Percentiles rank a stretch among this genome's conserved stretches.
phyloP scores from a whole-genome alignment of 257 asterid genomes.

The Capsicum baccatum region DNA sequence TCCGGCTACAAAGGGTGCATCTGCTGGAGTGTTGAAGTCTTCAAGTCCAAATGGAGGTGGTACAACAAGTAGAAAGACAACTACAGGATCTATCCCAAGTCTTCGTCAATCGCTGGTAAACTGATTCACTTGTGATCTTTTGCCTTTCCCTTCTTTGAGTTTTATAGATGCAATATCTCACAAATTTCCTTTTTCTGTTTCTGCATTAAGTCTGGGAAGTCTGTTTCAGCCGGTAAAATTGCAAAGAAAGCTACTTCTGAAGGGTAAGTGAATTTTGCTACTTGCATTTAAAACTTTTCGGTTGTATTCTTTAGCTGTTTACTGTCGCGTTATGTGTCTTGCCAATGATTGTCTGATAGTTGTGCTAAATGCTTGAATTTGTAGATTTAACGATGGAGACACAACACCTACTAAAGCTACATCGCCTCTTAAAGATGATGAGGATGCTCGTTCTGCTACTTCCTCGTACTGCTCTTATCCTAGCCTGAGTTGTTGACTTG shows the following conservation, averaged over 20 bases:
- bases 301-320: no score
- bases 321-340: neutral
- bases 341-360: neutral
- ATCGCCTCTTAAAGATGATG: constrained; percentile 52
- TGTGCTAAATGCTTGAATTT: neutral
- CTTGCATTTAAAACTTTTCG: neutral
- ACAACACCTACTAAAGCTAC: constrained; percentile 41
- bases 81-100: constrained; percentile 50
- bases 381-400: constrained; percentile 52
- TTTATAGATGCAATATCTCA: neutral
- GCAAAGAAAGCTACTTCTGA: constrained; percentile 39
- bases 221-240: constrained; percentile 45
- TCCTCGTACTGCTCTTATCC: constrained; percentile 60
- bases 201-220: constrained; percentile 48
- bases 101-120: constrained; percentile 52
- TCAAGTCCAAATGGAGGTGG: constrained; percentile 30
- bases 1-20: constrained; percentile 29
- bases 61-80: constrained; percentile 39
- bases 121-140: neutral
- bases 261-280: constrained; percentile 46
- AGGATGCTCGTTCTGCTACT: constrained; percentile 72
- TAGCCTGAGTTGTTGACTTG: constrained; percentile 3
- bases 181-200: constrained; percentile 24
- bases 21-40: constrained; percentile 7
- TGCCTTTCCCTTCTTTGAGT: constrained; percentile 13